Conservation (phyloP, 1,284 basidiomycete genomes). For the Phlebopus sp. region DNA sequence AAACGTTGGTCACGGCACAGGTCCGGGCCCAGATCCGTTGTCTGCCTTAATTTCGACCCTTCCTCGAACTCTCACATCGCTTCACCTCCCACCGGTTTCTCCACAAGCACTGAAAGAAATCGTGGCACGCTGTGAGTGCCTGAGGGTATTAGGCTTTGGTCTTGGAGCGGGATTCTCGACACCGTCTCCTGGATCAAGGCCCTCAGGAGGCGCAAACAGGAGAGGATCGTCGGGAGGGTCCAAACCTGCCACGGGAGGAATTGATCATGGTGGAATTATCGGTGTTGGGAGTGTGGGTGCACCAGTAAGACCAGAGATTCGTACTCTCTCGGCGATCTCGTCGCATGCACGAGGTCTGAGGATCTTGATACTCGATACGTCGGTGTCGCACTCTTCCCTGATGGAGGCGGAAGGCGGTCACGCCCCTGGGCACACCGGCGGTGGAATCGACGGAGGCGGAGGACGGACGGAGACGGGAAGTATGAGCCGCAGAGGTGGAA, state of each 20-base stretch:
- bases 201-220: background rate
- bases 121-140: conserved; percentile 17
- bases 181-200: background rate
- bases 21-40: background rate
- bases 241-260: background rate
- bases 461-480: background rate
- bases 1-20: no score
- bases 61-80: conserved; percentile 16
- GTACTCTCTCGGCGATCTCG: conserved; percentile 13
- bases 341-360: conserved; percentile 12
- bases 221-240: background rate
- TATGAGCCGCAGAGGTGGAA: background rate
- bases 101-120: conserved; percentile 22
- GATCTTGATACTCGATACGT: conserved; percentile 21
- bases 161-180: conserved; percentile 16
- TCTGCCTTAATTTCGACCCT: conserved; percentile 14
- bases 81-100: conserved; percentile 24
- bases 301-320: conserved; percentile 16
- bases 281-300: background rate
- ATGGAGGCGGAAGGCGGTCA: background rate
- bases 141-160: conserved; percentile 19
- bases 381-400: background rate
- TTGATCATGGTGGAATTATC: background rate
- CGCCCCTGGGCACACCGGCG: background rate
- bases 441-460: background rate